Evolutionary conservation across 805 yeast species (phyloP), one percentile per base, ranked within the genome.

Genomic region (Saturnispora ahearnii): DNA sequence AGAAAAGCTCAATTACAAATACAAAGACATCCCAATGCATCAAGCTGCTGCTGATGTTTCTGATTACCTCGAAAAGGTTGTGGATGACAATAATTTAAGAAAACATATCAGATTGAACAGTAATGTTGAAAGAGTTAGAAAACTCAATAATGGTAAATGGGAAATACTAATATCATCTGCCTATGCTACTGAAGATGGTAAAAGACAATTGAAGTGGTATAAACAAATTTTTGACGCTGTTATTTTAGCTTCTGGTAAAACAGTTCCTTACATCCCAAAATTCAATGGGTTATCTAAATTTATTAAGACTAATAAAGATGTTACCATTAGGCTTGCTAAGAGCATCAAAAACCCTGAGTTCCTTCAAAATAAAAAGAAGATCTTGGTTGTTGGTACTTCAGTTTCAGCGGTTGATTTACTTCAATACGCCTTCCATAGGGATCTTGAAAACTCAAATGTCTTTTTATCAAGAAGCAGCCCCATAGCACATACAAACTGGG

Each of bases 241-340:
- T 9, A 77, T 79, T 1, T 60, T 82, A 9, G 84, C 87, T 3
- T 69, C 76, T 22, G 90, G 90, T 2, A 81, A 78, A 60, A 73
- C 80, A 30, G 66, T 73, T 29, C 90, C 90, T 1, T 68, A 60
- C 56, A 63, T 77, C 44, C 90, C 91, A 2, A 61, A 71, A 21
- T 68, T 77, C 37, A 61, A 54, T 8, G 50, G 50, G 9, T 43
- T 58, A 4, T 18, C 21, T 2, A 45, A 53, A 18, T 58, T 57
- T 63, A 3, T 87, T 84, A 2, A 58, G 68, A 61, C 62, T 42
- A 57, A 59, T 13, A 56, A 61, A 31, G 62, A 64, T 52, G 70
- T 64, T 2, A 64, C 70, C 3, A 62, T 83, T 3, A 58, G 67
- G 3, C 86, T 83, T 60, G 75, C 88, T 10, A 79, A 79, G 53